Evolutionary conservation across 1,284 basidiomycete species (phyloP), one percentile per base, ranked within the genome.

Genomic region (Pholiota adiposa): DNA sequence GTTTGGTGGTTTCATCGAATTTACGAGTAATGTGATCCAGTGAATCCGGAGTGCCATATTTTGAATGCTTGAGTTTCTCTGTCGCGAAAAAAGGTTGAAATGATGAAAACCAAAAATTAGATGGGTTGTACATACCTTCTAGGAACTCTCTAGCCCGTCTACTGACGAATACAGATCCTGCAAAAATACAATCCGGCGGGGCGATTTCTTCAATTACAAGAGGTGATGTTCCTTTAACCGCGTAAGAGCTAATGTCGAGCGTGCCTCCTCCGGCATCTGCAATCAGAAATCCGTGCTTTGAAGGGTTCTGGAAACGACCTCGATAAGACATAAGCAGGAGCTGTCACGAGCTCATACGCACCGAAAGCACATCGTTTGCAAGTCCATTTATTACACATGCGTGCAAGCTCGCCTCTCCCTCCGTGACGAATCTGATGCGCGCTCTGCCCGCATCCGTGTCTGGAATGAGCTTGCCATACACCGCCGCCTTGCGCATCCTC

Each of bases 221-320:
- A 0, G 90, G 90, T 19, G 79, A 72, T 11, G 86, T 84, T 54
- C 80, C 83, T 11, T 84, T 83, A 54, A 92, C 88, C 0, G 84
- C 87, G 65, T 92, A 92, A 3, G 89, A 87, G 62, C 87, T 89
- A 66, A 92, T 88, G 70, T 92, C 90, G 41, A 92, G 79, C 0
- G 90, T 92, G 33, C 90, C 90, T 56, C 90, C 90, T 59, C 90
- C 90, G 2, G 90, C 90, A 70, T 92, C 90, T 16, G 86, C 88
- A 34, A 92, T 86, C 21, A 92, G 77, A 73, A 92, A 91, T 2
- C 88, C 88, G 62, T 89, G 85, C 67, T 83, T 88, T 9, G 87
- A 85, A 23, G 86, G 81, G 67, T 86, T 85, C 87, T 89, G 64
- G 36, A 34, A 19, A 40, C 43, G 40, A 9, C 29, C 33, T 29